Percentiles rank a stretch among this genome's conserved stretches.
phyloP scores from a whole-genome alignment of 2,329 filamentous ascomycete species.

The Thyridium curvatum region DNA sequence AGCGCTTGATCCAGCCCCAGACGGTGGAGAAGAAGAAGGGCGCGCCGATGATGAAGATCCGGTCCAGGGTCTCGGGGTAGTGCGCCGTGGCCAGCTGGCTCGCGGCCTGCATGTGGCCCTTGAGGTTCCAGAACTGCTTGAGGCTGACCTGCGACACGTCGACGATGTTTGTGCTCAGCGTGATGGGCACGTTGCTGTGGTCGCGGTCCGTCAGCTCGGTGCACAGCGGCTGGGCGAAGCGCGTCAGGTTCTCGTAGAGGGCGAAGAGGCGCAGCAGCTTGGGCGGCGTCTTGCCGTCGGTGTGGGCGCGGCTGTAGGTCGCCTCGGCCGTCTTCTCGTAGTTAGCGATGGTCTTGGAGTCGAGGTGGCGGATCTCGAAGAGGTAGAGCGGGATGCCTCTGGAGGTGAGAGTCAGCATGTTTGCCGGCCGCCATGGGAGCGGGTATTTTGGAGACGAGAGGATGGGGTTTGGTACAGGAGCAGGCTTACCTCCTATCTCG shows the following conservation, averaged over 20 bases:
- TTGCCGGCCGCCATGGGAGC: background rate
- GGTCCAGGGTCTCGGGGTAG: conserved; percentile 90
- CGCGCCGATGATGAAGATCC: conserved; percentile 88
- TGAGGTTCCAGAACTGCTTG: conserved; percentile 94
- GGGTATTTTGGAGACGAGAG: background rate
- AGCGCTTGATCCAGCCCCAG: conserved; percentile 92
- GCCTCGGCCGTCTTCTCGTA: conserved; percentile 66
- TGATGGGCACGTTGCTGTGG: conserved; percentile 71
- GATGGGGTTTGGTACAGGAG: background rate
- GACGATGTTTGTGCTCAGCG: conserved; percentile 89
- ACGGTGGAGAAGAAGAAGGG: conserved; percentile 88
- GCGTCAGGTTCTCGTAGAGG: conserved; percentile 85
- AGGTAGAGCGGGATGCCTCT: conserved; percentile 90
- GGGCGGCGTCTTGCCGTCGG: conserved; percentile 60
- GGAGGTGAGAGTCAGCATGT: background rate
- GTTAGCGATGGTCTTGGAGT: conserved; percentile 71
- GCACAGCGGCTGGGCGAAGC: conserved; percentile 81
- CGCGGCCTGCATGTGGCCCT: conserved; percentile 88
- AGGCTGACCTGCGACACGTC: conserved; percentile 84
- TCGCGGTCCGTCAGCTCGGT: conserved; percentile 68
- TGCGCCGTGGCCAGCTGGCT: conserved; percentile 84
- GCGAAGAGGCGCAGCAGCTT: conserved; percentile 84
- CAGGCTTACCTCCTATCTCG: conserved; percentile 56
- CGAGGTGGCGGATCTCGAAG: conserved; percentile 78
- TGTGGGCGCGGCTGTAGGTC: conserved; percentile 53